phyloP scores from a whole-genome alignment of 768 basidiomycete genomes.

The Dentipellis fragilis region DNA sequence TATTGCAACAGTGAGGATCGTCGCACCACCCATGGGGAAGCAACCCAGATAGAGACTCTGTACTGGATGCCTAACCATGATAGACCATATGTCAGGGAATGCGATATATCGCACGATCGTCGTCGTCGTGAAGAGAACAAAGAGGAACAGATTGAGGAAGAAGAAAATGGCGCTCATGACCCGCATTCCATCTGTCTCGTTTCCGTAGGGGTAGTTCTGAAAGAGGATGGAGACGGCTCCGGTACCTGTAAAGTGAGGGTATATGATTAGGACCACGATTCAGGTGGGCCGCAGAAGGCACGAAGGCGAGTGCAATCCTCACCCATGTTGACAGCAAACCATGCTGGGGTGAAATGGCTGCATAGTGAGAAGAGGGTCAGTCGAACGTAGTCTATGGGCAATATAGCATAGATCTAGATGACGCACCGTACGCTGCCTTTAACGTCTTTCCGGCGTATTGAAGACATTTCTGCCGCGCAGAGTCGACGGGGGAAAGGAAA shows the following conservation, averaged over 20 bases:
- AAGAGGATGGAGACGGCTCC: slow-evolving; percentile 48
- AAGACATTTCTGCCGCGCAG: background rate
- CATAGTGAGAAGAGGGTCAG: background rate
- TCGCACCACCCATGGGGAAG: slow-evolving; percentile 52
- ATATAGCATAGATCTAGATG: background rate
- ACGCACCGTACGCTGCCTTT: background rate
- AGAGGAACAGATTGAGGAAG: slow-evolving; percentile 48
- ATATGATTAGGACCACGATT: background rate
- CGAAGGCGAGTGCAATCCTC: slow-evolving; percentile 8
- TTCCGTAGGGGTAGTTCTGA: slow-evolving; percentile 45
- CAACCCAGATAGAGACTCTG: slow-evolving; percentile 40
- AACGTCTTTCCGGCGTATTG: background rate
- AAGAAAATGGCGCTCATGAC: slow-evolving; percentile 40
- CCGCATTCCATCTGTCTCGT: slow-evolving; percentile 28
- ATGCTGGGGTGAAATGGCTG: slow-evolving; percentile 45
- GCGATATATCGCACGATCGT: slow-evolving; percentile 40
- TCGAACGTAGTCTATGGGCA: background rate
- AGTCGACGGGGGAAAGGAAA: background rate
- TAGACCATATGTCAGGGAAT: slow-evolving; percentile 39
- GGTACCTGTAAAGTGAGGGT: slow-evolving; percentile 25
- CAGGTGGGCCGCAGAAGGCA: background rate
- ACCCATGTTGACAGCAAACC: slow-evolving; percentile 51
- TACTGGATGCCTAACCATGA: slow-evolving; percentile 39
- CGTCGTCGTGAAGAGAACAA: slow-evolving; percentile 35
- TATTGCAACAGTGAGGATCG: slow-evolving; percentile 43